Evolutionary conservation across 1,284 basidiomycete genomes (phyloP).

Genomic region (Trichosporon sp.): DNA sequence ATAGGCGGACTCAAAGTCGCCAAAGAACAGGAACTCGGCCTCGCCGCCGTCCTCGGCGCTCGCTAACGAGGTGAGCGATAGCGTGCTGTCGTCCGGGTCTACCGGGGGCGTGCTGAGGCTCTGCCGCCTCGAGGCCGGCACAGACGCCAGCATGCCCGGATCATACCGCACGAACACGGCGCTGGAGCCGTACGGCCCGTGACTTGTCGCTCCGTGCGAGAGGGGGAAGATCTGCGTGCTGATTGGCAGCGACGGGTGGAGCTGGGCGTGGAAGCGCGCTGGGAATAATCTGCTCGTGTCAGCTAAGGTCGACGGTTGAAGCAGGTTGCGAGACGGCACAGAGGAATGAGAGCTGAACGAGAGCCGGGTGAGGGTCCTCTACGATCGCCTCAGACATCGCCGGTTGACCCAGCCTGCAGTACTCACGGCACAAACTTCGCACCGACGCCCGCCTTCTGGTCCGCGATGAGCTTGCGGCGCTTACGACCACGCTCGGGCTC

Average conservation of each 20-base stretch:
- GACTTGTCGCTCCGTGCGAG: constrained; percentile 40
- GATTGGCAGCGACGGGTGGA: constrained; percentile 35
- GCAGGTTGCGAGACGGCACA: too few species aligned
- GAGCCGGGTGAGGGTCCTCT: too few species aligned
- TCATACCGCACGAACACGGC: constrained; percentile 44
- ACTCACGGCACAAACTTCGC: constrained; percentile 35
- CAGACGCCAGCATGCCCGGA: constrained; percentile 14
- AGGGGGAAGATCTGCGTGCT: constrained; percentile 38
- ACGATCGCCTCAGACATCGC: background rate
- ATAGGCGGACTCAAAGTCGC: constrained; percentile 39
- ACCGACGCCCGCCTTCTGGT: constrained; percentile 21
- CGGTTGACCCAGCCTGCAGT: background rate
- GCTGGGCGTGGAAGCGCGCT: constrained; percentile 16
- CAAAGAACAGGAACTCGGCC: constrained; percentile 46
- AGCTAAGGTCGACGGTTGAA: too few species aligned
- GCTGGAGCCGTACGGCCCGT: constrained; percentile 40
- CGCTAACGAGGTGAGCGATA: background rate
- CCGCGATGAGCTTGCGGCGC: constrained; percentile 8
- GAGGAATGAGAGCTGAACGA: background rate
- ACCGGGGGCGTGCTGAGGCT: constrained; percentile 1
- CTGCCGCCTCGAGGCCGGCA: constrained; percentile 3
- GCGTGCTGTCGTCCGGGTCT: background rate
- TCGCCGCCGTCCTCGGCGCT: constrained; percentile 3
- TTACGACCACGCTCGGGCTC: constrained; percentile 14
- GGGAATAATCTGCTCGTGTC: background rate